A percentile compares a stretch with the other conserved stretches of the same genome.
These are phyloP conservation scores for Cladophialophora yegresii DNA, from an alignment of 2,329 filamentous ascomycete genomes.

Conservation along the genomic window DNA sequence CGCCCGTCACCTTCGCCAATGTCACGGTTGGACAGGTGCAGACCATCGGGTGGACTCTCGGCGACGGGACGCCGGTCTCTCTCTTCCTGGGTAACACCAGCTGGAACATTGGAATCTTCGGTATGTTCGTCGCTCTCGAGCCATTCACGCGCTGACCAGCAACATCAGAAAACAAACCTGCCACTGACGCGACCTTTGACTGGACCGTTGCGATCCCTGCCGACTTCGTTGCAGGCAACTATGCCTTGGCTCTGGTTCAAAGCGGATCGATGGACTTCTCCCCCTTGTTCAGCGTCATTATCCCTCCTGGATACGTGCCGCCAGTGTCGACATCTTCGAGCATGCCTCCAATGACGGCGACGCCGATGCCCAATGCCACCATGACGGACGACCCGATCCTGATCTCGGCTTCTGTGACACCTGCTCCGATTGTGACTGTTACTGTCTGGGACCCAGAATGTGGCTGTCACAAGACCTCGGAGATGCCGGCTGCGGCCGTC, in stretches of 20 bases:
- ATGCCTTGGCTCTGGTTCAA: constrained; percentile 31
- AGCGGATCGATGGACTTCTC: constrained; percentile 21
- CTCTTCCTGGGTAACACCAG: constrained; percentile 30
- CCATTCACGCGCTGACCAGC: neutral
- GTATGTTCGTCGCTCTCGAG: constrained; percentile 22
- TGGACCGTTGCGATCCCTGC: constrained; percentile 30
- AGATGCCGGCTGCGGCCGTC: constrained; percentile 17
- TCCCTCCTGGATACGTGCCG: neutral
- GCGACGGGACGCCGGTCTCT: constrained; percentile 27
- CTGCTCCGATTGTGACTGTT: constrained; percentile 26
- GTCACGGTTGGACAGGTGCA: constrained; percentile 30
- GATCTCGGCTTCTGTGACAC: constrained; percentile 11
- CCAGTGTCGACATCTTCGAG: constrained; percentile 7
- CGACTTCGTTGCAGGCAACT: constrained; percentile 29
- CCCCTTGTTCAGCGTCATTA: constrained; percentile 16
- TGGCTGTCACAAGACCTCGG: constrained; percentile 30
- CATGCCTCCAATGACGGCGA: constrained; percentile 1
- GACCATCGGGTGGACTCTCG: constrained; percentile 30
- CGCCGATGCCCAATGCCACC: neutral
- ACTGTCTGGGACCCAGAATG: constrained; percentile 32
- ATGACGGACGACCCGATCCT: constrained; percentile 20
- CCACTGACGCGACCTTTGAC: constrained; percentile 22
- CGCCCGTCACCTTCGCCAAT: constrained; percentile 26
- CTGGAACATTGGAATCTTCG: constrained; percentile 27
- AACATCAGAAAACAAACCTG: constrained; percentile 21